phyloP scores from a whole-genome alignment of 148 eudicot genomes.

The Chenopodium formosanum region DNA sequence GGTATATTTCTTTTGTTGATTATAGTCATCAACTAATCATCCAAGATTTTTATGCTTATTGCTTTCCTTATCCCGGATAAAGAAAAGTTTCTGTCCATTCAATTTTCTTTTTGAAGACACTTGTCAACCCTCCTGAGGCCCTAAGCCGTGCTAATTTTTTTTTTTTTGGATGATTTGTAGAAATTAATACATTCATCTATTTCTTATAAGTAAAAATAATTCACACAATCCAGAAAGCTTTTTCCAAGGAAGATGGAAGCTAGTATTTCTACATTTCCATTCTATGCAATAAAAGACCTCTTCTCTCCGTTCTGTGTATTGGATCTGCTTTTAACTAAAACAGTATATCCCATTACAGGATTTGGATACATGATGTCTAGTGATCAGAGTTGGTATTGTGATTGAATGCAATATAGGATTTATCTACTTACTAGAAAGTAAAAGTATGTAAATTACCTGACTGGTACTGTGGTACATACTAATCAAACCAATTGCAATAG shows the following conservation, averaged over 20 bases:
- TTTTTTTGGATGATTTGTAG: too few species aligned
- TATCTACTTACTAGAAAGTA: neutral
- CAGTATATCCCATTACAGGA: neutral
- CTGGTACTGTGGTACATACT: neutral
- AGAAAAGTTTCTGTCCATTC: neutral
- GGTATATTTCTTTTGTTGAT: conserved; percentile 42
- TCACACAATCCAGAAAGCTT: too few species aligned
- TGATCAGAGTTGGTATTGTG: neutral
- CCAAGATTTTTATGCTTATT: neutral
- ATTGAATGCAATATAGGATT: neutral
- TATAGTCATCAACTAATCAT: neutral
- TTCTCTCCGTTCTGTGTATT: neutral
- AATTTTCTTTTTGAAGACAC: neutral
- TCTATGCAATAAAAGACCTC: neutral
- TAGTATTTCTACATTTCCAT: neutral
- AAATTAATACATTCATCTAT: too few species aligned
- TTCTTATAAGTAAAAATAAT: too few species aligned
- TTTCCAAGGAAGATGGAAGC: too few species aligned
- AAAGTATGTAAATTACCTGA: neutral
- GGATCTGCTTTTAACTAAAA: neutral
- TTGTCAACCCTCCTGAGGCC: neutral
- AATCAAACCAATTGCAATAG: neutral
- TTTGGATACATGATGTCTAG: neutral
- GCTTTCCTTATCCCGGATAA: neutral
- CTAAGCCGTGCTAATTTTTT: neutral